Conservation (phyloP, 2,329 filamentous ascomycete species). For the Epicoccum nigrum region DNA sequence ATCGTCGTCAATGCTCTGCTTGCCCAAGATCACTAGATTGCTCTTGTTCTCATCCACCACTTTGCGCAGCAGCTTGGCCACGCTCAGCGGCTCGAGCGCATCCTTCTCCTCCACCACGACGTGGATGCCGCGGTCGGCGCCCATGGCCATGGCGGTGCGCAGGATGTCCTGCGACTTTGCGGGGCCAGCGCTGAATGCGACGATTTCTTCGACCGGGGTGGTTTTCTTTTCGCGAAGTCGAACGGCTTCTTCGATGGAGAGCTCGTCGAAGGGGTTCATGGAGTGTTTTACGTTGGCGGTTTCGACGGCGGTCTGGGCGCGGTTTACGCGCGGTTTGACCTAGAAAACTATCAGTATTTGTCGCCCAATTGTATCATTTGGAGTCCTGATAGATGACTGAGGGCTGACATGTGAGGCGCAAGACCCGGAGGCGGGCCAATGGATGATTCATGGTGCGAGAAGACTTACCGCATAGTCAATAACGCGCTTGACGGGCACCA, state of each 20-base stretch:
- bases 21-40: conserved; percentile 92
- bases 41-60: conserved; percentile 83
- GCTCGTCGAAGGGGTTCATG: conserved; percentile 99
- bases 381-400: too few relatives aligned
- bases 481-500: conserved; percentile 63
- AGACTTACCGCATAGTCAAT: conserved; percentile 62
- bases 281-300: conserved; percentile 93
- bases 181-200: conserved; percentile 85
- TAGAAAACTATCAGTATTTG: too few relatives aligned
- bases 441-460: neutral
- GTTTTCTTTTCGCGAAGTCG: conserved; percentile 83
- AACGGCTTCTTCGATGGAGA: conserved; percentile 94
- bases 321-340: conserved; percentile 75
- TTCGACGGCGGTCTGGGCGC: conserved; percentile 82
- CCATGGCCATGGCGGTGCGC: conserved; percentile 98
- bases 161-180: conserved; percentile 86
- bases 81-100: conserved; percentile 84
- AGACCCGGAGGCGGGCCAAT: neutral
- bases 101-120: conserved; percentile 66
- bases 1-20: conserved; percentile 98
- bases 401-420: neutral
- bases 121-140: conserved; percentile 89
- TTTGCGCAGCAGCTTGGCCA: conserved; percentile 84
- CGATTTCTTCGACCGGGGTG: conserved; percentile 78
- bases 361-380: too few relatives aligned